Evolutionary conservation across 176 grass and related monocot species (phyloP).

Genomic region (Hordeum marinum): DNA sequence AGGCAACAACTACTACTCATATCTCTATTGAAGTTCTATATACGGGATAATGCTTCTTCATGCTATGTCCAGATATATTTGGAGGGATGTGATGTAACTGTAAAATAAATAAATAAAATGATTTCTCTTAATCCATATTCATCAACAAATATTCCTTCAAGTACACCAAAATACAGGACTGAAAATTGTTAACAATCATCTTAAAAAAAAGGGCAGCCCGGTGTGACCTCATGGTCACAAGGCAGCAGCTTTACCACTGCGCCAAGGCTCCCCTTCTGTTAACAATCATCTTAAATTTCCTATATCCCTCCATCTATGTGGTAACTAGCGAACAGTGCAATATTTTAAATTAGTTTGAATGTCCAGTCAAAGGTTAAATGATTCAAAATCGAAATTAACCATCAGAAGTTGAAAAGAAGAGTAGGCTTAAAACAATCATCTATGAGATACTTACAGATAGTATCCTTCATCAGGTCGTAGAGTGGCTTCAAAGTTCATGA

Average conservation of each 20-base stretch:
- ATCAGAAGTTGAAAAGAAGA: neutral
- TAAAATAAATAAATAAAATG: neutral
- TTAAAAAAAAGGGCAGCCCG: no score
- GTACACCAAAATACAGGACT: neutral
- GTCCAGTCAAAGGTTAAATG: neutral
- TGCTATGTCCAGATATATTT: neutral
- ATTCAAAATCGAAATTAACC: neutral
- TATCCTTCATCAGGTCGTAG: constrained; percentile 67
- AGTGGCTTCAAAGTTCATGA: constrained; percentile 70
- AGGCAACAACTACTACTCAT: neutral
- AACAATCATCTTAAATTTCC: neutral
- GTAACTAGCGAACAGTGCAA: neutral
- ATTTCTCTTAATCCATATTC: neutral
- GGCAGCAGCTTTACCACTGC: no score
- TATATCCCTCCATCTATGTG: neutral
- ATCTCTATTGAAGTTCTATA: neutral
- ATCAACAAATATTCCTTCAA: neutral
- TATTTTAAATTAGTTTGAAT: neutral
- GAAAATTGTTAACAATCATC: neutral
- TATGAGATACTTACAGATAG: constrained; percentile 49
- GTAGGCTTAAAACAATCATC: neutral
- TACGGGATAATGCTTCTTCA: neutral
- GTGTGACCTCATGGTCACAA: no score
- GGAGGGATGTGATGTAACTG: neutral
- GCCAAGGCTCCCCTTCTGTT: no score